Evolutionary conservation across 352 stramenopile genomes (phyloP), one percentile per base, ranked within the genome.

Genomic region (Stramenopiles sp.): DNA sequence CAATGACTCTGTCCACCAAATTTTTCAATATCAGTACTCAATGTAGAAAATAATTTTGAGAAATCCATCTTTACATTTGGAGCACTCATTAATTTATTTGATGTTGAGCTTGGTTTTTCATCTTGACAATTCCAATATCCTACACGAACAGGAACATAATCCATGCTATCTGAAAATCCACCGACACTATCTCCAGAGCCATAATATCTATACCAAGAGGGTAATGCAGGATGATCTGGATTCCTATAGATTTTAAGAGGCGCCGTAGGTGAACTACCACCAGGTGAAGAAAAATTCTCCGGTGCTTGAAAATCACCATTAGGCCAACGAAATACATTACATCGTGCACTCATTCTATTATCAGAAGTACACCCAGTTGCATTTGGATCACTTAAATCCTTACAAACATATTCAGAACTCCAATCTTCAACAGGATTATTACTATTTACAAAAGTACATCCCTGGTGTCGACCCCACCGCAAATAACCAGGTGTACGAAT

Each of bases 1-100:
- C 39, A 44, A 3, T 44, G 12, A n/a, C 5, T 5, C 29, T 44
- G 39, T 4, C 39, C 39, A 3, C 39, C 39, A 44, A 44, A 44
- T 7, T 19, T 4, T n/a, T 21, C 38, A 21, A 28, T 21, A 22
- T 26, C 19, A n/a, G 6, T 10, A n/a, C 23, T 18, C 21, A 26
- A 6, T 10, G 21, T 24, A n/a, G n/a, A n/a, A 10, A 22, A n/a
- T 6, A 42, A 26, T 10, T 10, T 8, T 6, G 38, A 42, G 6
- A 21, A 6, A 42, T 42, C 38, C 8, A 42, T 19, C 10, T 6
- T 6, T 22, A 6, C 6, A 6, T 17, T 17, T 17, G 28, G 21
- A n/a, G 28, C 38, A 6, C 6, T 17, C 6, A 10, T 6, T 12
- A 21, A 24, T 15, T 10, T 34, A 6, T 6, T 42, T 6, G 21